Evolutionary conservation across 306 rosid genomes (phyloP).

Genomic region (Ceratonia siliqua): DNA sequence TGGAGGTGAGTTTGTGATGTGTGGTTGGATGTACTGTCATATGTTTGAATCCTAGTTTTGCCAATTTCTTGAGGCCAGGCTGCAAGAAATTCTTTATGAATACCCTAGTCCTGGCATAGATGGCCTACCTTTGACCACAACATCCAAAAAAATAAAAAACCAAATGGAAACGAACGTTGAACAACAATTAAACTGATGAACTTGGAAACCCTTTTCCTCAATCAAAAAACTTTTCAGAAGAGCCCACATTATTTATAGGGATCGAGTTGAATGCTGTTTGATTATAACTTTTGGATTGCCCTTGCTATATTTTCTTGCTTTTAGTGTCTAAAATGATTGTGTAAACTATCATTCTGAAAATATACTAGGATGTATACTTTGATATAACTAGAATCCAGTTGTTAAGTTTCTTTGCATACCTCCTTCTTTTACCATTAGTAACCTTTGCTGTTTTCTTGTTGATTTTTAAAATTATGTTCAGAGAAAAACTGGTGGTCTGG

Average conservation of each 20-base stretch:
- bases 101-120: too few relatives aligned
- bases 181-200: background rate
- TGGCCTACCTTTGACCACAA: too few relatives aligned
- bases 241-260: conserved; percentile 1
- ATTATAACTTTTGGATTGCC: conserved; percentile 1
- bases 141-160: too few relatives aligned
- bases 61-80: too few relatives aligned
- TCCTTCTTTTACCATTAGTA: conserved; percentile 11
- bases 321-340: background rate
- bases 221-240: background rate
- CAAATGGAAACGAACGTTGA: background rate
- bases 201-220: conserved; percentile 12
- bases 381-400: background rate
- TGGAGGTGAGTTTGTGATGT: too few relatives aligned
- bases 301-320: background rate
- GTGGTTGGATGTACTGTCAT: too few relatives aligned
- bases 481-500: conserved; percentile 98
- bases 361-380: background rate
- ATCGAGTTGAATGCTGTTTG: conserved; percentile 13
- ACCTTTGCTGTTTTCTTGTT: conserved; percentile 25
- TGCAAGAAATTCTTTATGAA: too few relatives aligned
- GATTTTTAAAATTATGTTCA: conserved; percentile 43
- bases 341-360: background rate
- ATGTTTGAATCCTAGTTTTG: too few relatives aligned
- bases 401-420: background rate